Base-by-base conservation (phyloP, 2,329 filamentous ascomycete genomes). In the Apiospora sp. region DNA sequence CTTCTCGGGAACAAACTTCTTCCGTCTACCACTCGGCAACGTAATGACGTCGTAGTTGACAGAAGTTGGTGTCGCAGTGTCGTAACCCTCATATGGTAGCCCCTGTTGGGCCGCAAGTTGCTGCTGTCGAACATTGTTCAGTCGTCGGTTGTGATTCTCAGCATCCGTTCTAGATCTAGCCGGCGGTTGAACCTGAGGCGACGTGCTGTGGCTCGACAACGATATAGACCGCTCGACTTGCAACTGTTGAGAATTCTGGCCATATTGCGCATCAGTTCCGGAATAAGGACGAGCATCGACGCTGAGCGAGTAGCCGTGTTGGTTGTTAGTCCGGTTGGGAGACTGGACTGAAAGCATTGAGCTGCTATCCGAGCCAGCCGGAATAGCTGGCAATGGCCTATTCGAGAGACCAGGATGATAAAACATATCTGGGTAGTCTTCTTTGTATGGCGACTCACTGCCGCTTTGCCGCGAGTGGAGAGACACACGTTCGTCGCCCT, bases 151-250 rank as follows among this genome's bases (percentile, higher is more conserved):
- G 51, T 90, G 86, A 77, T 92, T 89, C 75, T 92, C 92, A 51
- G 97, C 95, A 84, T 99, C 96, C 12, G 96, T 99, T 82, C 97
- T 95, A 48, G 96, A 98, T 72, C 96, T 90, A 51, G 94, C 92
- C n/a, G 96, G 95, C 43, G 95, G 89, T 75, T 93, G 89, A 43
- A 96, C 89, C 73, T 92, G 89, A 46, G 95, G 95, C 10, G 93
- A 93, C 75, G 92, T 94, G 79, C 92, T 94, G 80, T 97, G 94
- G 75, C 91, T 94, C 4, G 93, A 92, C 72, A 98, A 83, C 43
- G 96, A 98, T 46, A 94, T 93, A 7, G 94, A 96, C 78, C 94
- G 88, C 76, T 92, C 90, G 1, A 89, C 88, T 64, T 87, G 85
- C 70, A 83, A 80, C 70, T 85, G 84, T 58, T 85, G 83, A 76